Base-by-base conservation (phyloP, 1,139 yeast species). In the Wickerhamiella infanticola region DNA sequence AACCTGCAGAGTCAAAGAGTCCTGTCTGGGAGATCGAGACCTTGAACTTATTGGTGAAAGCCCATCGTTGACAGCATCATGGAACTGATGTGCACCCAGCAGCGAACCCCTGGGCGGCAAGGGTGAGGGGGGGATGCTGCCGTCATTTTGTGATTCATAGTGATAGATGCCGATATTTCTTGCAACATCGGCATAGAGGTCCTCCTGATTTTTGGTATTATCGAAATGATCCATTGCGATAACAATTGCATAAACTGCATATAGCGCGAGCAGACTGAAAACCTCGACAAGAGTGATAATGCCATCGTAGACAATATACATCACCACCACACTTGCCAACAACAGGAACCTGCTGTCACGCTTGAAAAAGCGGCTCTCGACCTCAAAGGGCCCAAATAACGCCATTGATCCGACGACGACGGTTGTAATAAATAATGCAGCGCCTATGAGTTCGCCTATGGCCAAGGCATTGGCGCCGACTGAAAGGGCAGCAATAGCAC, bases 401-500 rank as follows among this genome's bases (percentile, higher is more conserved):
- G 83, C 83, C 75, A 84, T 79, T 2, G 78, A 62, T 0, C 95
- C 95, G 25, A 81, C 69, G 3, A 84, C 85, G 3, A 81, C 77
- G 3, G 88, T 74, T 9, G 79, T 68, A n/a, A 82, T 79, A 55
- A 85, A 81, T 37, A 78, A 70, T 0, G 90, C 83, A 3, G 95
- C 88, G 0, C 98, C 97, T 35, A 85, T 63, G 37, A 88, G 67
- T 61, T 88, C 96, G 1, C 96, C 93, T 4, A 90, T 65, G 0
- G 97, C 97, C 59, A 90, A 65, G 3, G 85, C 72, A 1, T 81
- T 77, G 4, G 82, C 74, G 18, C 75, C 79, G 3, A 75, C 63
- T 38, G 70, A 69, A 75, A 86, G 74, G 4, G 95, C 95, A 39
- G 79, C 79, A 59, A 77, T 84, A 0, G 95, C 85, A 44, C 93